Evolutionary conservation across 2,329 filamentous ascomycete genomes (phyloP), one percentile per base, ranked within the genome.

Genomic region (Helotiales sp.): DNA sequence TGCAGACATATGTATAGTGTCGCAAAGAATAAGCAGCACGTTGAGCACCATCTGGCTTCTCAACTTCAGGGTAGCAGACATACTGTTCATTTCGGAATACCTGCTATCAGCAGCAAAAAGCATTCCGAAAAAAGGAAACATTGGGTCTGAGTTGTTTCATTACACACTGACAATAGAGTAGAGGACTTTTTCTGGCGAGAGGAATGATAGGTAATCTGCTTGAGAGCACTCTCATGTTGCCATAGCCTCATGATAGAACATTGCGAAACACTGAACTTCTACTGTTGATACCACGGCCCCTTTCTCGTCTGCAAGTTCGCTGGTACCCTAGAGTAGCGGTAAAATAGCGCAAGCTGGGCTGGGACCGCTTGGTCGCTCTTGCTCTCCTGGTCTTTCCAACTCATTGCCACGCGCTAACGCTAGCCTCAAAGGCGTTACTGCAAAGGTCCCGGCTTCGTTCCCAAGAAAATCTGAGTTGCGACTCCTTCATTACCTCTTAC

Each of bases 401-500:
- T n/a, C n/a, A n/a, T n/a, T n/a, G n/a, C n/a, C n/a, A n/a, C n/a
- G n/a, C n/a, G n/a, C 31, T 12, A 34, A 34, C 31, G 36, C 36
- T 22, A 40, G n/a, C 36, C 17, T 1, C 6, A 22, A 19, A 1
- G n/a, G 36, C 17, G 5, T 19, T 19, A 40, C 17, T 40, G 52
- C 29, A 51, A 49, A 51, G 40, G 40, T 47, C 52, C 46, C 40
- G 34, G n/a, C n/a, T 40, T 19, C 10, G 17, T 38, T 19, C 34
- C n/a, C n/a, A n/a, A n/a, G n/a, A n/a, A 38, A 19, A 38, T 38
- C 19, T 40, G 15, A 17, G 22, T 44, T 44, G 40, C 40, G 40
- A 15, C 52, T 59, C 54, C 57, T 55, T 42, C 40, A 10, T 38
- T 36, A 22, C 54, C 57, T 60, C 55, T 38, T 12, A 31, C 54